Evolutionary conservation across 495 filamentous ascomycete genomes (phyloP).

Genomic region (Immersiella caudata): DNA sequence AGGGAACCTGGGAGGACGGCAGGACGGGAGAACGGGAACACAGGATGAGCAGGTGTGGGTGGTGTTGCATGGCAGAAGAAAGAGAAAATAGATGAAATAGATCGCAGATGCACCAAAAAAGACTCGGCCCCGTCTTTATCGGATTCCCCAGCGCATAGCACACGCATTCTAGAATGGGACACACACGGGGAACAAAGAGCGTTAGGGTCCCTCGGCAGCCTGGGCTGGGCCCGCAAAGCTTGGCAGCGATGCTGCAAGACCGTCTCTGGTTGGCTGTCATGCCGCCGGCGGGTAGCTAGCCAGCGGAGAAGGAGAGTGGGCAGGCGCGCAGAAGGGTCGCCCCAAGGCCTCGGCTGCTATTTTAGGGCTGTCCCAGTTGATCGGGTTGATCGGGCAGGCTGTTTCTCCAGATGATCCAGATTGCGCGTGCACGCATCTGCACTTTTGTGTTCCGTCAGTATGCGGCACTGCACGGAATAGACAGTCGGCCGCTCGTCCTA

Average conservation of each 20-base stretch:
- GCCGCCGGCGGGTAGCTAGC: slow-evolving; percentile 14
- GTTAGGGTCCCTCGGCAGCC: not conserved
- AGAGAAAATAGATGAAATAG: slow-evolving; percentile 14
- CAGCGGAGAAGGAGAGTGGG: not conserved
- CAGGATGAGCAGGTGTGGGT: not conserved
- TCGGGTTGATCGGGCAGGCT: not conserved
- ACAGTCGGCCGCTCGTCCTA: not conserved
- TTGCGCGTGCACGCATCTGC: not conserved
- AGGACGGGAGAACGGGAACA: slow-evolving; percentile 3
- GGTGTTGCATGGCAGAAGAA: slow-evolving; percentile 1
- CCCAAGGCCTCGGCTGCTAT: slow-evolving; percentile 1
- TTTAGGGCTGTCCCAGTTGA: slow-evolving; percentile 15
- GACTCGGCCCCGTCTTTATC: not conserved
- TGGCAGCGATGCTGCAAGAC: not conserved
- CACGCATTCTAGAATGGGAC: not conserved
- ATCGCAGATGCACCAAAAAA: not conserved
- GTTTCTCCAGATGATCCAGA: not conserved
- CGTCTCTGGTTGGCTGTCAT: slow-evolving; percentile 9
- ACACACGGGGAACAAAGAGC: not conserved
- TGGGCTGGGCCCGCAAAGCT: not conserved
- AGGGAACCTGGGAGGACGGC: slow-evolving; percentile 2
- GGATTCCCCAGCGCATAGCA: not conserved
- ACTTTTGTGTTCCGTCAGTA: not conserved
- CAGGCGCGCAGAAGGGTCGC: not conserved
- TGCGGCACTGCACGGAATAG: not conserved